phyloP scores from a whole-genome alignment of 1,139 yeast genomes.

The Candida glucosophila region DNA sequence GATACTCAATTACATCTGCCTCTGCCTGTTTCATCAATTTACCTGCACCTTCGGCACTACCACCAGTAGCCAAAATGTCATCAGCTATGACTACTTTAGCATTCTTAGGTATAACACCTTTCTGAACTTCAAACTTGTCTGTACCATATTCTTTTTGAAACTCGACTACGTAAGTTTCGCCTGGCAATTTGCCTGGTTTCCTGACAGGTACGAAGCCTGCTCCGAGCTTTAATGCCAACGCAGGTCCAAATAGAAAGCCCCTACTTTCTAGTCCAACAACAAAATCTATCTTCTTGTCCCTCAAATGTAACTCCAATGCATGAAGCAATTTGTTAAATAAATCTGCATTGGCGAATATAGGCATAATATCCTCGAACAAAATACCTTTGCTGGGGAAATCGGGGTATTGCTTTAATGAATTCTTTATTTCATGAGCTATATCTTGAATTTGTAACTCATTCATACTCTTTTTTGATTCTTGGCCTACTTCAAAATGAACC shows the following conservation, averaged over 20 bases:
- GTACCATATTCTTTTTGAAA: conserved; percentile 89
- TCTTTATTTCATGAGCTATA: conserved; percentile 53
- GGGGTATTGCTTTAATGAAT: conserved; percentile 72
- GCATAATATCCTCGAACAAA: conserved; percentile 89
- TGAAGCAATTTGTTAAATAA: conserved; percentile 72
- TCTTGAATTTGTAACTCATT: conserved; percentile 19
- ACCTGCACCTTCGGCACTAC: conserved; percentile 93
- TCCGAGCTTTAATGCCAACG: conserved; percentile 80
- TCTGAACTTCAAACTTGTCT: conserved; percentile 85
- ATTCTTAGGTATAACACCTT: conserved; percentile 71
- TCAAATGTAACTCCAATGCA: conserved; percentile 73
- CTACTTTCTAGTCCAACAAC: conserved; percentile 93
- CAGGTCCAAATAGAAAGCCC: conserved; percentile 94
- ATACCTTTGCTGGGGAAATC: conserved; percentile 94
- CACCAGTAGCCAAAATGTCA: conserved; percentile 97
- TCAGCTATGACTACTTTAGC: conserved; percentile 82
- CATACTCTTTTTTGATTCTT: too few relatives aligned
- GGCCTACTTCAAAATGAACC: too few relatives aligned
- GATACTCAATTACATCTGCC: conserved; percentile 69
- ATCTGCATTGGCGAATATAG: conserved; percentile 77
- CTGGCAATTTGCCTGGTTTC: conserved; percentile 93
- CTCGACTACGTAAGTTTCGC: conserved; percentile 62
- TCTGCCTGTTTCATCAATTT: conserved; percentile 59
- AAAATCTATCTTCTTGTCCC: conserved; percentile 67
- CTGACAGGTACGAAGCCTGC: conserved; percentile 94